These are phyloP conservation scores for Nicotiana benthamiana DNA, from an alignment of 257 asterid genomes.

Conservation along the genomic window DNA sequence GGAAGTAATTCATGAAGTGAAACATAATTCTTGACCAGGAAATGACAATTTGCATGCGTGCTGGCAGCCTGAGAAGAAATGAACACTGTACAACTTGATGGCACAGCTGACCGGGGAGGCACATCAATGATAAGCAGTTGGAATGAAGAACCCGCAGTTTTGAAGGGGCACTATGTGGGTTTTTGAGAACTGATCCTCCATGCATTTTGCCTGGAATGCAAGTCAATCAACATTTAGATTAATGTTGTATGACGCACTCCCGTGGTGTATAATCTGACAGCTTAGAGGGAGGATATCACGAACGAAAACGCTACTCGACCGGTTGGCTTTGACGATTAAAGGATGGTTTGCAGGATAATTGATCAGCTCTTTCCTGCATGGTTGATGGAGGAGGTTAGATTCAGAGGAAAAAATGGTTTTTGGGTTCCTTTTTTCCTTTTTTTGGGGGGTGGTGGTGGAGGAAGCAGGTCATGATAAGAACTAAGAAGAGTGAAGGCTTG, in stretches of 20 bases:
- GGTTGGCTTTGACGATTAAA: neutral
- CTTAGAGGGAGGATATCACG: neutral
- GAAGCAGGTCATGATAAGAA: slow-evolving; percentile 10
- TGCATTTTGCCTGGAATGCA: slow-evolving; percentile 8
- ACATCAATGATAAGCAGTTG: neutral
- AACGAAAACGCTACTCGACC: neutral
- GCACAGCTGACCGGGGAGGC: neutral
- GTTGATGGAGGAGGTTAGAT: slow-evolving; percentile 11
- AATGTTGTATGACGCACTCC: neutral
- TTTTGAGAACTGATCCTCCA: slow-evolving; percentile 4
- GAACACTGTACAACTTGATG: slow-evolving; percentile 20
- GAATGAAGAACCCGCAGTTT: slow-evolving; percentile 14
- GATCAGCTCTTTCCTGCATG: neutral
- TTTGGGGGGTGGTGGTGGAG: neutral
- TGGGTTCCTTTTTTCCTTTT: neutral
- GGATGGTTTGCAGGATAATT: neutral
- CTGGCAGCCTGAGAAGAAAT: slow-evolving; percentile 97
- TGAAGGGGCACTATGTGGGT: slow-evolving; percentile 10
- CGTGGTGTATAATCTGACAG: slow-evolving; percentile 3
- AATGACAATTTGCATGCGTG: slow-evolving; percentile 65
- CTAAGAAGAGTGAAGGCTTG: neutral
- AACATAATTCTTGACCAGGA: slow-evolving; percentile 52
- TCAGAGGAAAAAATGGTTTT: neutral
- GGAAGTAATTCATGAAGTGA: slow-evolving; percentile 24
- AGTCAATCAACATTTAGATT: slow-evolving; percentile 4